Base-by-base conservation (phyloP, 306 rosid species). In the Cucumis cinereus region DNA sequence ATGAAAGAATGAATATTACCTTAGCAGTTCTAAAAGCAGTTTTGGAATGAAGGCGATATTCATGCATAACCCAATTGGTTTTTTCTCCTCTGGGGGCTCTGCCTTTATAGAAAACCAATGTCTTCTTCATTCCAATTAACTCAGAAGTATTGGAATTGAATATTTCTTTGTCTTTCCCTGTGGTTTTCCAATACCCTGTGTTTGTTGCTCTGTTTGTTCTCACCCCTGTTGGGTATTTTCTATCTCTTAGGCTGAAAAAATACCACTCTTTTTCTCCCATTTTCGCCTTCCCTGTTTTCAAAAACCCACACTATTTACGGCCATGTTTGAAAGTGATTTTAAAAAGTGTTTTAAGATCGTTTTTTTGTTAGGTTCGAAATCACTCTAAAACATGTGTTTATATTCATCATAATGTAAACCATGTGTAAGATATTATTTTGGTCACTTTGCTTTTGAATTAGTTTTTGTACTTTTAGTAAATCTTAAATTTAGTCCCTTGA, bases 261-360 rank as follows among this genome's bases (percentile, higher is more conserved):
- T 92, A 92, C 98, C 98, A 92, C 50, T 92, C 95, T 47, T 92
- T 92, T 76, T 89, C 93, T 77, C 96, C 98, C 98, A 91, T 93
- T 84, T 93, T 91, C 3, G 97, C 98, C 81, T 93, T 93, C 78
- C 91, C 98, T 90, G 49, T 74, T 35, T 28, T 12, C 35, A 30
- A 40, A 41, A 41, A 47, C 52, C 52, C 16, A 45, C 17, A 30
- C 1, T 45, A 3, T 45, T 5, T 12, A 45, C 1, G 0, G 12
- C 52, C 52, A 45, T 13, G 6, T 45, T 45, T 45, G 12, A 5
- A 3, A 13, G 6, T 4, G 1, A 13, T 45, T 45, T 12, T 12
- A 3, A 41, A 41, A 41, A 2, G 4, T 30, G 35, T 30, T 3
- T 41, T 41, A 2, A 2, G 9, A 0, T 41, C 47, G 10, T 1